phyloP scores from a whole-genome alignment of 169 alveolate species.

The Cryptosporidium muris region DNA sequence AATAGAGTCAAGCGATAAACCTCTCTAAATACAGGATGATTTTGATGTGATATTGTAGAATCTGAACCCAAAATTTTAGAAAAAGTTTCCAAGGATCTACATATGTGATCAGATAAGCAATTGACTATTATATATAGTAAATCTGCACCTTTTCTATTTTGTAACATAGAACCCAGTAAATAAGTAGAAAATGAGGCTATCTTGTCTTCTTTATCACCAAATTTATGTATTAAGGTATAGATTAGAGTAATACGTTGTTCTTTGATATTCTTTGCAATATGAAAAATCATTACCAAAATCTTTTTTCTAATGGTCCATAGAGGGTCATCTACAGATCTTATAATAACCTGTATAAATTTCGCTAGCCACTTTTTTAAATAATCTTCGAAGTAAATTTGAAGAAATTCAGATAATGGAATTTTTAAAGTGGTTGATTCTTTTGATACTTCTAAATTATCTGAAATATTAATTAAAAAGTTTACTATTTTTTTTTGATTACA shows the following conservation, averaged over 20 bases:
- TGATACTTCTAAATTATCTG: not conserved
- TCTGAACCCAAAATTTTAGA: not conserved
- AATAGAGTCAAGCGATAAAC: slow-evolving; percentile 56
- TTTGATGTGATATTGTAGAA: not conserved
- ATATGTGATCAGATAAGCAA: slow-evolving; percentile 41
- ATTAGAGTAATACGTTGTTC: slow-evolving; percentile 37
- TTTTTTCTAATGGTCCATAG: slow-evolving; percentile 54
- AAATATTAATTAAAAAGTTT: not conserved
- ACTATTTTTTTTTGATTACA: slow-evolving; percentile 1
- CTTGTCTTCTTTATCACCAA: slow-evolving; percentile 62
- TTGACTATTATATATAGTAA: slow-evolving; percentile 3
- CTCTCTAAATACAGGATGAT: not conserved
- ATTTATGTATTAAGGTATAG: slow-evolving; percentile 37
- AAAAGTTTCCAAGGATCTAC: slow-evolving; percentile 31
- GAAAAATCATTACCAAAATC: slow-evolving; percentile 23
- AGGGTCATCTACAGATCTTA: slow-evolving; percentile 42
- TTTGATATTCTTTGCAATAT: not conserved
- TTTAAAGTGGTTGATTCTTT: not conserved
- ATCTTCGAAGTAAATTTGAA: slow-evolving; percentile 47
- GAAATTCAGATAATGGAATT: slow-evolving; percentile 32
- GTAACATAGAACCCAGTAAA: slow-evolving; percentile 29
- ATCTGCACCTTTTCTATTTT: not conserved
- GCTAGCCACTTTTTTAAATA: slow-evolving; percentile 44
- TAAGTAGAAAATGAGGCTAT: slow-evolving; percentile 56
- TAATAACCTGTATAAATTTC: slow-evolving; percentile 13